phyloP scores from a whole-genome alignment of 768 basidiomycete species.

The Agrocybe praecox region DNA sequence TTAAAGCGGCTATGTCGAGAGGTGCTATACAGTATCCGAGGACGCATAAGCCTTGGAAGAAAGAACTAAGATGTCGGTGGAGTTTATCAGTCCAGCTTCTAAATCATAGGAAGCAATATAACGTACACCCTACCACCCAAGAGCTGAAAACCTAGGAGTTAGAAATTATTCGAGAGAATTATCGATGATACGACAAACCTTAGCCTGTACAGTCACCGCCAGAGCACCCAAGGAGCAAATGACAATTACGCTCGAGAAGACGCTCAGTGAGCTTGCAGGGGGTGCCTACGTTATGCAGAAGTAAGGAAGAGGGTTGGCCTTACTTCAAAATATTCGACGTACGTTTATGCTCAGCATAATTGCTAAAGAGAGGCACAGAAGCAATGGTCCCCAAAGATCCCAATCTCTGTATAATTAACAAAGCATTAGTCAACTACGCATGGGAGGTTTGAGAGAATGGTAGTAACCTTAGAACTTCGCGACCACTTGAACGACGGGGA shows the following conservation, averaged over 20 bases:
- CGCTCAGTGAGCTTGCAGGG: conserved; percentile 75
- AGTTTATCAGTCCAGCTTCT: neutral
- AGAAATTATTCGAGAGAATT: conserved; percentile 1
- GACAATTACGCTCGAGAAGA: conserved; percentile 94
- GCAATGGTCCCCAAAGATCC: conserved; percentile 97
- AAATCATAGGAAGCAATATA: neutral
- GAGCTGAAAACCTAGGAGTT: conserved; percentile 44
- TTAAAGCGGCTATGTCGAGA: conserved; percentile 85
- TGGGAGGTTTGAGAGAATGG: neutral
- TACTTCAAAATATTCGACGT: conserved; percentile 18
- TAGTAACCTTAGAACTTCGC: conserved; percentile 79
- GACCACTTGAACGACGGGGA: conserved; percentile 71
- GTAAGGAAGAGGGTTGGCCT: neutral
- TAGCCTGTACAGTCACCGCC: conserved; percentile 94
- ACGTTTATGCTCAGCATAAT: conserved; percentile 89
- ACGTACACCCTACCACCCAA: conserved; percentile 82
- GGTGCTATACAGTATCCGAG: conserved; percentile 96
- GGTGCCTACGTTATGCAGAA: conserved; percentile 64
- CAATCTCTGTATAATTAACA: conserved; percentile 70
- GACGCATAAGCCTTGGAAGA: conserved; percentile 95
- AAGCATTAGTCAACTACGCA: neutral
- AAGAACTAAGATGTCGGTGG: conserved; percentile 56
- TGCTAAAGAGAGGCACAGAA: conserved; percentile 78
- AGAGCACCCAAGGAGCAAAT: conserved; percentile 91
- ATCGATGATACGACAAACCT: conserved; percentile 46